Conservation (phyloP, 2,329 filamentous ascomycete species). For the Pleurostoma richardsiae region DNA sequence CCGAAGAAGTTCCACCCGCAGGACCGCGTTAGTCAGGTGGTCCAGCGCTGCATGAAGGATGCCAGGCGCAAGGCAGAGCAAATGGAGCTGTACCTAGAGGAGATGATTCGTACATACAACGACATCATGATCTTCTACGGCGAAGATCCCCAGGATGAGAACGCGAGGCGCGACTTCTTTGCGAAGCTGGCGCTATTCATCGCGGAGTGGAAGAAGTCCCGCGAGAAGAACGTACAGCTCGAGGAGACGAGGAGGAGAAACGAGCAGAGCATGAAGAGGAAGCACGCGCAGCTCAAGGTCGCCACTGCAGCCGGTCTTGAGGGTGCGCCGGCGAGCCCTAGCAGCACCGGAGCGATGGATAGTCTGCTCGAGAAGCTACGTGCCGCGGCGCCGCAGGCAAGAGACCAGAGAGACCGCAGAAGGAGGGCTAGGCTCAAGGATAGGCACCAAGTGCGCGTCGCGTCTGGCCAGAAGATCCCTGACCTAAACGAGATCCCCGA, state of each 20-base stretch:
- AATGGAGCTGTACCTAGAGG: slow-evolving; percentile 87
- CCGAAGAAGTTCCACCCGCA: slow-evolving; percentile 97
- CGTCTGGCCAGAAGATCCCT: slow-evolving; percentile 83
- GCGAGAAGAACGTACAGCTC: slow-evolving; percentile 80
- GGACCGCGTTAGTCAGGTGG: slow-evolving; percentile 87
- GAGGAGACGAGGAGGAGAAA: slow-evolving; percentile 83
- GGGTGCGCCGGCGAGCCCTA: slow-evolving; percentile 56
- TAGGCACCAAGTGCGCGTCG: slow-evolving; percentile 81
- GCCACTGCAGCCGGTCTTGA: slow-evolving; percentile 35
- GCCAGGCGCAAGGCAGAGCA: slow-evolving; percentile 93
- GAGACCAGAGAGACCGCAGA: slow-evolving; percentile 84
- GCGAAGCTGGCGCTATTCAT: slow-evolving; percentile 88
- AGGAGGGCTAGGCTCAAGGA: slow-evolving; percentile 86
- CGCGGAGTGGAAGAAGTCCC: slow-evolving; percentile 91
- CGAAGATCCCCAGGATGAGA: slow-evolving; percentile 88
- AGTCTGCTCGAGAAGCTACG: slow-evolving; percentile 90
- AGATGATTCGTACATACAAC: slow-evolving; percentile 86
- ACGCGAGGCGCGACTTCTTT: slow-evolving; percentile 92
- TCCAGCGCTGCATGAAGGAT: slow-evolving; percentile 94
- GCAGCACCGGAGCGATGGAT: slow-evolving; percentile 89
- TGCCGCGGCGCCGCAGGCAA: slow-evolving; percentile 82
- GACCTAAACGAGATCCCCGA: slow-evolving; percentile 62
- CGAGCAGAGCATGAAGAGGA: slow-evolving; percentile 89
- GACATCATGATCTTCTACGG: slow-evolving; percentile 97
- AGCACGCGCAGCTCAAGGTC: slow-evolving; percentile 66